These are phyloP conservation scores for Ochetophila trinervis DNA, from an alignment of 306 rosid species.

Conservation along the genomic window DNA sequence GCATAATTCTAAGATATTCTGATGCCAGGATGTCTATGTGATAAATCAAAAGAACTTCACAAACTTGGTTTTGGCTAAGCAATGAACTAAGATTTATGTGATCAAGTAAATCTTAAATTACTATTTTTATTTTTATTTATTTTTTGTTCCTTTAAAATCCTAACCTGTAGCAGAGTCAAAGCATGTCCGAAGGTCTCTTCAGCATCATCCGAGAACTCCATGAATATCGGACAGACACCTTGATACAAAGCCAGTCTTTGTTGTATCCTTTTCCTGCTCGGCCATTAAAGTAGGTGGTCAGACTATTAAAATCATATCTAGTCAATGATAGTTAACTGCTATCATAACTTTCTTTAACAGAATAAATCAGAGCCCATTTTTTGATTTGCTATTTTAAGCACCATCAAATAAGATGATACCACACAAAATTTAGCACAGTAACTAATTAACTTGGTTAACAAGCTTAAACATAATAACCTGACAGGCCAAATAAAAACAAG, in stretches of 20 bases:
- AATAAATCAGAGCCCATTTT: not conserved
- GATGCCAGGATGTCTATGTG: not conserved
- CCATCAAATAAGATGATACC: not conserved
- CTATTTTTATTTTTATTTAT: too few species aligned
- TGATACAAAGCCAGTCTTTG: conserved; percentile 85
- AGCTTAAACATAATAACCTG: too few species aligned
- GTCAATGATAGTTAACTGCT: not conserved
- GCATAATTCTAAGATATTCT: not conserved
- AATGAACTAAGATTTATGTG: not conserved
- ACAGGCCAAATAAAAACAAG: not conserved
- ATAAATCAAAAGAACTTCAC: not conserved
- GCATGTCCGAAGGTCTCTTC: conserved; percentile 71
- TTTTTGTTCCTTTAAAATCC: conserved; percentile 1
- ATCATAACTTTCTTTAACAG: not conserved
- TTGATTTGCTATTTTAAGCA: not conserved
- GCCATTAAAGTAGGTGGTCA: conserved; percentile 29
- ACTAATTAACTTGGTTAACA: too few species aligned
- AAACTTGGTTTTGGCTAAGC: not conserved
- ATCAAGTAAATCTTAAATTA: not conserved
- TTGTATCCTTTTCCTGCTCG: conserved; percentile 74
- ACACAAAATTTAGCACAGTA: not conserved
- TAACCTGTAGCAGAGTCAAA: conserved; percentile 61
- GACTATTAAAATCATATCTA: not conserved
- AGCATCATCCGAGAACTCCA: conserved; percentile 79
- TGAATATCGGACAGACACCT: conserved; percentile 86